A percentile compares a stretch with the other conserved stretches of the same genome.
phyloP scores from a whole-genome alignment of 208 protist species.

The Endotrypanum monterogeii region DNA sequence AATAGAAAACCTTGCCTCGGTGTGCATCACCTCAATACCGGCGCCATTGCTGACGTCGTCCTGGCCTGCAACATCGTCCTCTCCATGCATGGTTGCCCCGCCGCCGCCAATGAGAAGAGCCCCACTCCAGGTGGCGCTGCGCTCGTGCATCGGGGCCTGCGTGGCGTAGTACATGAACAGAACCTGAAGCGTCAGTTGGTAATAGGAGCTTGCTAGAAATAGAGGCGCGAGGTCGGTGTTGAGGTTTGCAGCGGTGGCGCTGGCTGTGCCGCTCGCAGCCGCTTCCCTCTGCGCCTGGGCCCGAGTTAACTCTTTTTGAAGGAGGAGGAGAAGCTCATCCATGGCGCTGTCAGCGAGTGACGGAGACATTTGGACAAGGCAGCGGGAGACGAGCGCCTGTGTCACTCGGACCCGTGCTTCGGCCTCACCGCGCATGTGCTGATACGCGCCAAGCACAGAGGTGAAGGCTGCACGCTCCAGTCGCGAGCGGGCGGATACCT shows the following conservation, averaged over 20 bases:
- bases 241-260: constrained; percentile 13
- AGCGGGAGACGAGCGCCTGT: constrained; percentile 72
- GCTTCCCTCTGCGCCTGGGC: constrained; percentile 27
- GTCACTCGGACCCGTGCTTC: constrained; percentile 58
- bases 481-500: constrained; percentile 38
- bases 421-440: constrained; percentile 39
- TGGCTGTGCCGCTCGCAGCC: constrained; percentile 2
- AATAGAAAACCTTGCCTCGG: constrained; percentile 31
- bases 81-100: neutral
- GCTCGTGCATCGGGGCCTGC: constrained; percentile 59
- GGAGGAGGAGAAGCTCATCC: constrained; percentile 49
- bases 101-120: constrained; percentile 14
- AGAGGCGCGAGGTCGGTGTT: constrained; percentile 19
- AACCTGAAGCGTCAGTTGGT: constrained; percentile 70
- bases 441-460: constrained; percentile 57
- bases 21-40: constrained; percentile 25
- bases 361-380: constrained; percentile 58
- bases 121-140: constrained; percentile 28
- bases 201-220: constrained; percentile 39
- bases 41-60: constrained; percentile 8
- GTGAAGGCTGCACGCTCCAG: constrained; percentile 61
- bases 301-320: constrained; percentile 39
- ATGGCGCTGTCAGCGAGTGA: constrained; percentile 59
- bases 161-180: constrained; percentile 70
- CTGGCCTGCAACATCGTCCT: constrained; percentile 5